A percentile compares a stretch with the other conserved stretches of the same genome.
Conservation (phyloP, 495 filamentous ascomycete species). For the Aspergillus campestris region DNA sequence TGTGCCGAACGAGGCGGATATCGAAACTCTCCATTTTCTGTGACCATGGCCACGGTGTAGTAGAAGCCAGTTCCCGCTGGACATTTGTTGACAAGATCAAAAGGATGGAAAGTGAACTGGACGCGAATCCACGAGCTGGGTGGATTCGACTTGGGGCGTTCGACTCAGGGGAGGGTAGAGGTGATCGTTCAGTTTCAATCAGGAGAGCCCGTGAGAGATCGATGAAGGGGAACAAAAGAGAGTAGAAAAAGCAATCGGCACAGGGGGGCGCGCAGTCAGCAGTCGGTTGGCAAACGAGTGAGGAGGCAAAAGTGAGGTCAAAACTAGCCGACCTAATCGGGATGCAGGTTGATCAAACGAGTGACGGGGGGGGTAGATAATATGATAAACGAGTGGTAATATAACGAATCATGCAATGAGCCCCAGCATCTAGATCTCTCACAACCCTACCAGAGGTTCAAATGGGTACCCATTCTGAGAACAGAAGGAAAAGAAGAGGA, state of each 20-base stretch:
- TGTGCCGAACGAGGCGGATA: constrained; percentile 28
- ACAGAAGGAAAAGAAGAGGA: constrained; percentile 2
- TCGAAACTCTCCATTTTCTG: constrained; percentile 35
- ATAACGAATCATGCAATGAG: neutral
- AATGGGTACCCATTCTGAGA: constrained; percentile 12
- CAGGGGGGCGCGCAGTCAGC: neutral
- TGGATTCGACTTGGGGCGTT: neutral
- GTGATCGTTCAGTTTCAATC: neutral
- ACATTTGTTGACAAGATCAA: constrained; percentile 32
- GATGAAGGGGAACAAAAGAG: constrained; percentile 1
- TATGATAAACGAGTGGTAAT: constrained; percentile 2
- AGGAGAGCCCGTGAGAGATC: neutral
- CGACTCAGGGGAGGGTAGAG: neutral
- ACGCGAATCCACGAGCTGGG: constrained; percentile 1
- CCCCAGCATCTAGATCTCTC: constrained; percentile 13
- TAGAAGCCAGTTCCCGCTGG: constrained; percentile 34
- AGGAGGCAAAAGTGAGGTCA: constrained; percentile 1
- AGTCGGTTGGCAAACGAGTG: constrained; percentile 9
- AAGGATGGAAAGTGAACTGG: constrained; percentile 1
- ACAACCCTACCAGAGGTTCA: constrained; percentile 23
- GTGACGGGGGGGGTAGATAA: constrained; percentile 8
- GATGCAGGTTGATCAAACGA: constrained; percentile 6
- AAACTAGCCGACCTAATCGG: constrained; percentile 5
- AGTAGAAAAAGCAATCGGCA: constrained; percentile 3
- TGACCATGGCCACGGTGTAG: constrained; percentile 43